Percentiles rank a stretch among this genome's conserved stretches.
phyloP scores from a whole-genome alignment of 2,329 filamentous ascomycete genomes.

The Botrytis cinerea region DNA sequence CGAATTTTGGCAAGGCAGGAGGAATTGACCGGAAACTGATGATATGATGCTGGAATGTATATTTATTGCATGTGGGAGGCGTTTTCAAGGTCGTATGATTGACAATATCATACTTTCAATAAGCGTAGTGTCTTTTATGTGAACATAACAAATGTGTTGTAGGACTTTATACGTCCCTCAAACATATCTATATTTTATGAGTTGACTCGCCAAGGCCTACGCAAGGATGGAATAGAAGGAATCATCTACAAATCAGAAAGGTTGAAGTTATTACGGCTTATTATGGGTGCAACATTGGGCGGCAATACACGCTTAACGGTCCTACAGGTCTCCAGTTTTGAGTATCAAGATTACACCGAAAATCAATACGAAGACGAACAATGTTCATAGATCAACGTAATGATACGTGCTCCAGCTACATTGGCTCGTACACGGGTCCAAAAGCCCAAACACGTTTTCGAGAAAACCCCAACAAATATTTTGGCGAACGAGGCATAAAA shows the following conservation, averaged over 20 bases:
- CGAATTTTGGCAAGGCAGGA: slow-evolving; percentile 78
- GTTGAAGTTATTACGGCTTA: neutral
- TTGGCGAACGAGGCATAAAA: neutral
- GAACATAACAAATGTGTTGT: neutral
- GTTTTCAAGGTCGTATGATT: slow-evolving; percentile 29
- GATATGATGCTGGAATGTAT: slow-evolving; percentile 22
- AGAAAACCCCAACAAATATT: neutral
- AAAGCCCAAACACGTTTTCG: neutral
- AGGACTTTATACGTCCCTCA: neutral
- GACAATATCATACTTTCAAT: slow-evolving; percentile 13
- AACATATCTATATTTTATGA: neutral
- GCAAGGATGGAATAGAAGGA: neutral
- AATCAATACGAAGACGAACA: neutral
- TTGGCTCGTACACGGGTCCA: neutral
- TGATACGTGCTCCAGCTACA: neutral
- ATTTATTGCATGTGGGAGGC: slow-evolving; percentile 37
- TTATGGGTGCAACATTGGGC: neutral
- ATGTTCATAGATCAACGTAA: neutral
- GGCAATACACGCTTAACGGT: neutral
- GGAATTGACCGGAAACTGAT: slow-evolving; percentile 61
- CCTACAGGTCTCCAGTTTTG: neutral
- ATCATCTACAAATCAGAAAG: neutral
- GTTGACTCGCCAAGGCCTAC: neutral
- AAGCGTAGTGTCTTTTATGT: neutral
- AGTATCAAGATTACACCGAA: slow-evolving; percentile 3